Evolutionary conservation across 2,329 filamentous ascomycete species (phyloP).

Genomic region (Plectosphaerella cucumerina): DNA sequence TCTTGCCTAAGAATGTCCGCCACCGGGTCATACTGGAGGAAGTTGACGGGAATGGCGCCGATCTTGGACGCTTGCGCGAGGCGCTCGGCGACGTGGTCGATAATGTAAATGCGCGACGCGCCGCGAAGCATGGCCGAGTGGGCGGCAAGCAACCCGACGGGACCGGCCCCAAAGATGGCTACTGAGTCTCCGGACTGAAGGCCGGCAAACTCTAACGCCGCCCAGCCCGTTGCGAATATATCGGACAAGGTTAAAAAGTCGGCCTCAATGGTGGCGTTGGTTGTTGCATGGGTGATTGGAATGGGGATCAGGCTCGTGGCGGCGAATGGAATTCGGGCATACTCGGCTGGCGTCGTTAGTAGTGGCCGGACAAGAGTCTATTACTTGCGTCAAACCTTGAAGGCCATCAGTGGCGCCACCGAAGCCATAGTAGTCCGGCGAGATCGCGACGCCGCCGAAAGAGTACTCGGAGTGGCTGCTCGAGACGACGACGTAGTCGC

Average conservation of each 20-base stretch:
- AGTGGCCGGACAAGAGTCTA: too few species aligned
- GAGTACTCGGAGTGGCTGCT: conserved; percentile 20
- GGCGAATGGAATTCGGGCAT: too few species aligned
- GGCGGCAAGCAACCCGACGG: conserved; percentile 3
- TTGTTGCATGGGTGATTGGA: not conserved
- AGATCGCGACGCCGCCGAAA: conserved; percentile 26
- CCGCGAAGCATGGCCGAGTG: conserved; percentile 20
- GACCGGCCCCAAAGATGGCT: not conserved
- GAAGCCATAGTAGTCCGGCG: too few species aligned
- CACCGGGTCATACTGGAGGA: conserved; percentile 54
- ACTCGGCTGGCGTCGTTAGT: too few species aligned
- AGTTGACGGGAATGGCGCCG: conserved; percentile 56
- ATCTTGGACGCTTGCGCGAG: conserved; percentile 30
- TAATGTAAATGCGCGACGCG: conserved; percentile 11
- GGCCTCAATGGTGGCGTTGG: conserved; percentile 31
- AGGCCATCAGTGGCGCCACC: too few species aligned
- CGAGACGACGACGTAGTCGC: not conserved
- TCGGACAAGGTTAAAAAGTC: conserved; percentile 50
- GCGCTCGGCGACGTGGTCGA: too few species aligned
- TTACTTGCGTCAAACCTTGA: too few species aligned
- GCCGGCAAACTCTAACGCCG: conserved; percentile 50
- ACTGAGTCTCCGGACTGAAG: conserved; percentile 52
- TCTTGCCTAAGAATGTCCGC: conserved; percentile 50
- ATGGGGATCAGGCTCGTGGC: too few species aligned
- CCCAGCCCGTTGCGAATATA: conserved; percentile 49